Base-by-base conservation (phyloP, 768 basidiomycete species). In the Pluteus cervinus region DNA sequence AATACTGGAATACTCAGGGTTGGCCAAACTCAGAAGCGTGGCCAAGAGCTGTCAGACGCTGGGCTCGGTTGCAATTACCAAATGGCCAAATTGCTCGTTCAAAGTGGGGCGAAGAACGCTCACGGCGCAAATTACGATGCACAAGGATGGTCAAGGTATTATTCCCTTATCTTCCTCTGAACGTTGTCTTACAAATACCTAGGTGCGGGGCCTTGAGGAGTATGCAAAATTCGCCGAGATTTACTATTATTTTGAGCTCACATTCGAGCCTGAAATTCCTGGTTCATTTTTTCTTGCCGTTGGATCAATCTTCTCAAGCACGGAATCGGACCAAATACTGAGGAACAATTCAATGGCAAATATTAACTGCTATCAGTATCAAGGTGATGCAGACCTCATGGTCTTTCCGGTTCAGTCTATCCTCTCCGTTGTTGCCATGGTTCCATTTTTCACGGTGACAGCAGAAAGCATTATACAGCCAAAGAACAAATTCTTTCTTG, bases 11-110 rank as follows among this genome's bases (percentile, higher is more conserved):
- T 3, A 21, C n/a, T 4, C 24, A 17, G 10, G 21, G 21, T 6
- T 15, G 11, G 2, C 26, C 26, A 17, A 10, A 33, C 4, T 24
- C 16, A 42, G 7, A 4, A 2, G 6, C 21, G 5, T n/a, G n/a
- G n/a, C n/a, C n/a, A n/a, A n/a, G n/a, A n/a, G 4, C 25, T 5
- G 30, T 37, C 32, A n/a, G 39, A 22, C 43, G 44, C 15, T 66
- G 66, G 65, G 58, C 61, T 9, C 49, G 61, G 3, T 30, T 68
- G 0, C 50, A 36, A 7, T 48, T 68, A 21, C 59, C 61, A 14
- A 68, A 62, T 52, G 61, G 61, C 0, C 65, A 68, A 42, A 48
- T 61, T 38, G 60, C 53, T 7, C 47, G 55, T 2, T 62, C 57
- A 12, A 21, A 42, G 1, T 66, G 52, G 54, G 57, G 53, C 28